Base-by-base conservation (phyloP, 2,329 filamentous ascomycete species). In the Aspergillus aculeatinus region DNA sequence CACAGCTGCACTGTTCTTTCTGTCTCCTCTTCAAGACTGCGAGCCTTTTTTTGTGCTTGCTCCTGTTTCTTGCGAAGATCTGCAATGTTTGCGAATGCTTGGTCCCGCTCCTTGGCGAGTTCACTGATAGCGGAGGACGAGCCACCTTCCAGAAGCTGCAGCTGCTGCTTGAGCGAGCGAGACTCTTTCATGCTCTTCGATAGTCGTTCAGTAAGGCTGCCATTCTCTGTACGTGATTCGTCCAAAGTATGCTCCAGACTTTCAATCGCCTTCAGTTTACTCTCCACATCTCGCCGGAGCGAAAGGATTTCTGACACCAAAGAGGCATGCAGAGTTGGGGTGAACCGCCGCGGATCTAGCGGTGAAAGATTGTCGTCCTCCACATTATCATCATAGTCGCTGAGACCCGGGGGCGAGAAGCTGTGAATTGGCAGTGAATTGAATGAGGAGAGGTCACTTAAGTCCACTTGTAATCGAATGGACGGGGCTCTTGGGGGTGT, bases 271-370 rank as follows among this genome's bases (percentile, higher is more conserved):
- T 87, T 91, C 49, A 89, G 85, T 77, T 96, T 97, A 48, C 90
- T 91, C 72, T 99, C 95, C 63, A 98, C 86, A 65, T 99, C 95
- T 60, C 95, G 85, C 23, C 93, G 87, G 53, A 99, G 79, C 2
- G 88, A 87, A 44, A 99, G 81, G 63, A 99, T 99, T 75, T 99
- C 95, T 0, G 94, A 94, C 0, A 99, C 94, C 6, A 99, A 81
- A 53, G 91, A 97, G 9, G 95, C 95, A 74, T 98, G 95, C 11
- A 99, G 80, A 0, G 93, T 98, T 1, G 95, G 95, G 0, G 95
- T 99, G 72, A 99, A 97, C 42, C 95, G 86, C 58, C 94, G 87
- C 3, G 95, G 92, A 71, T 99, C 95, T 31, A 97, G 81, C 23
- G 92, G 87, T 2, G 85, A 86, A 35, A 92, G 87, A 49, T 80